Percentiles rank a stretch among this genome's conserved stretches.
Evolutionary conservation across 371 early-diverging fungal genomes (phyloP).

Genomic region (Sporodiniella umbellata): DNA sequence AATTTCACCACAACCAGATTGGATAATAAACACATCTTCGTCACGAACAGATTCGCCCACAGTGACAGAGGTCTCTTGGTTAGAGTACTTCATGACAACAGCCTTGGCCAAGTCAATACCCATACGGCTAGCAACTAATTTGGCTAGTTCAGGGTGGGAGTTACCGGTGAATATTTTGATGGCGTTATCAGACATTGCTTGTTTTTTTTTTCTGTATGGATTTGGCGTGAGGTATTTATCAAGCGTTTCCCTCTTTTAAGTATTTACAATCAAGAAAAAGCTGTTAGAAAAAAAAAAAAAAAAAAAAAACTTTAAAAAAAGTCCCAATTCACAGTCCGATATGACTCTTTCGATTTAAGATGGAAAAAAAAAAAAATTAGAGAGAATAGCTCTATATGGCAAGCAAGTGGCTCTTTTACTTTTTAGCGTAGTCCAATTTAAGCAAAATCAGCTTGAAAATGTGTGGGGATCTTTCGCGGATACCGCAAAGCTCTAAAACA

Average conservation of each 20-base stretch:
- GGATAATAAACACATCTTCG: slow-evolving; percentile 89
- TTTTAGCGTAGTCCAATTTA: too few relatives aligned
- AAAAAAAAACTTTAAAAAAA: slow-evolving; percentile 2
- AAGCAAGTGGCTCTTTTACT: too few relatives aligned
- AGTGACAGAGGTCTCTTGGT: slow-evolving; percentile 95
- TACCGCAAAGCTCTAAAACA: neutral
- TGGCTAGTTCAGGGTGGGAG: slow-evolving; percentile 91
- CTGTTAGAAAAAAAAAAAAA: neutral
- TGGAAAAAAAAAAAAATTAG: neutral
- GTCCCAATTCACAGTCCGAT: slow-evolving; percentile 7
- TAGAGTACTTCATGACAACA: slow-evolving; percentile 90
- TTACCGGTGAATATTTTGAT: slow-evolving; percentile 97
- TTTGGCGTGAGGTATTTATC: neutral
- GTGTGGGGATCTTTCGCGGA: too few relatives aligned
- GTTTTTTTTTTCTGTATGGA: neutral
- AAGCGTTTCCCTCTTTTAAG: neutral
- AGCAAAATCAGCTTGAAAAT: too few relatives aligned
- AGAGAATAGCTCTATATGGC: too few relatives aligned
- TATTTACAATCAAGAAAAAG: neutral
- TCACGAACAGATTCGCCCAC: slow-evolving; percentile 97
- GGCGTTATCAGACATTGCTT: slow-evolving; percentile 47
- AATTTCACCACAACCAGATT: slow-evolving; percentile 88
- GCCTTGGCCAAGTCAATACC: slow-evolving; percentile 90
- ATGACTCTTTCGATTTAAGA: slow-evolving; percentile 3
- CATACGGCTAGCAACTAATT: slow-evolving; percentile 83